Evolutionary conservation across 2,329 filamentous ascomycete genomes (phyloP).

Genomic region (Hymenotorrendiella dingleyae): DNA sequence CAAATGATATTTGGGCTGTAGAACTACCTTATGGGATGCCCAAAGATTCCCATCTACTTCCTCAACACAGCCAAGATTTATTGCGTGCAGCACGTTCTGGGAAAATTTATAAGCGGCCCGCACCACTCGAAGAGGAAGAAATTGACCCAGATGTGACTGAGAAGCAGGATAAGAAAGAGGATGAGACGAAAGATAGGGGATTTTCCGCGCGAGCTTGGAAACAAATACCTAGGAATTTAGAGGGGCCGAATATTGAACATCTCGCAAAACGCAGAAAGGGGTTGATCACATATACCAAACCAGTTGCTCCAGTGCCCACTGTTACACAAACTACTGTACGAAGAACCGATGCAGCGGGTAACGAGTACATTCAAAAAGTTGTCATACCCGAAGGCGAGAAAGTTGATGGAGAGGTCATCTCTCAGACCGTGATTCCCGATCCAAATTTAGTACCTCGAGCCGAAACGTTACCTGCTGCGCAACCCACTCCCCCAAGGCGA

Average conservation of each 20-base stretch:
- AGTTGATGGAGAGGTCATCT: conserved; percentile 76
- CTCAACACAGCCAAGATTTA: conserved; percentile 74
- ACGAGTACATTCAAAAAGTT: conserved; percentile 77
- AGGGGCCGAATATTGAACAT: conserved; percentile 46
- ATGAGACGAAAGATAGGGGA: conserved; percentile 40
- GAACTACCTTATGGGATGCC: conserved; percentile 80
- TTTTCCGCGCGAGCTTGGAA: conserved; percentile 57
- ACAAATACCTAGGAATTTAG: conserved; percentile 53
- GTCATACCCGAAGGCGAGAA: conserved; percentile 73
- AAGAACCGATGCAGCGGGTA: conserved; percentile 70
- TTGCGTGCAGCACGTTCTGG: conserved; percentile 76
- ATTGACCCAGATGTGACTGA: conserved; percentile 41
- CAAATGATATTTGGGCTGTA: conserved; percentile 63
- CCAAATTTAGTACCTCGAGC: conserved; percentile 43
- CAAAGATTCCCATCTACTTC: conserved; percentile 71
- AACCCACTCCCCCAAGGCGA: conserved; percentile 47
- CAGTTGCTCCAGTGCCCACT: conserved; percentile 45
- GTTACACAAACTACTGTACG: conserved; percentile 76
- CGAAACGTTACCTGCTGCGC: conserved; percentile 25
- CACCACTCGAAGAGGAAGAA: conserved; percentile 55
- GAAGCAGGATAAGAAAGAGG: conserved; percentile 55
- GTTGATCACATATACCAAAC: conserved; percentile 47
- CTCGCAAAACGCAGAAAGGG: conserved; percentile 58
- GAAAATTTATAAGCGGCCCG: conserved; percentile 66
- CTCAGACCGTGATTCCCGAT: conserved; percentile 54